Conservation (phyloP, 306 rosid genomes). For the Inga leiocalycina region DNA sequence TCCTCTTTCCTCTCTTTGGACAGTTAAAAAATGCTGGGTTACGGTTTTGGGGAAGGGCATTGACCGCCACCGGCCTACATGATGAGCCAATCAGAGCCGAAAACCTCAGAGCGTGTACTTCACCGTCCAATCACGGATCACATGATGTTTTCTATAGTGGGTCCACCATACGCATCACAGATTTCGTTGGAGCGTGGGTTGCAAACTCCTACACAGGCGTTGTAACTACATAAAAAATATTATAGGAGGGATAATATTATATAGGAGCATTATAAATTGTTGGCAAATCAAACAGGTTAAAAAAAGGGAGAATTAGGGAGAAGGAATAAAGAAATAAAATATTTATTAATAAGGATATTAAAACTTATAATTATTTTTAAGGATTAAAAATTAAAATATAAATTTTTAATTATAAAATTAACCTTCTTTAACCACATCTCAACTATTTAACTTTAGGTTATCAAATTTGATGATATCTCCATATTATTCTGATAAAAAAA, state of each 20-base stretch:
- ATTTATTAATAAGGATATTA: too few relatives aligned
- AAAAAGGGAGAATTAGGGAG: too few relatives aligned
- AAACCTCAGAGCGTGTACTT: conserved; percentile 27
- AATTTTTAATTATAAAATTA: too few relatives aligned
- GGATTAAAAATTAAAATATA: too few relatives aligned
- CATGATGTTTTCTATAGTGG: neutral
- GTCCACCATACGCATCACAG: neutral
- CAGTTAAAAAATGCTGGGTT: neutral
- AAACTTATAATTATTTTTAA: too few relatives aligned
- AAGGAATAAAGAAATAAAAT: too few relatives aligned
- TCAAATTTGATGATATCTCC: too few relatives aligned
- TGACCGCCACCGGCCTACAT: conserved; percentile 44
- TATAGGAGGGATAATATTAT: too few relatives aligned
- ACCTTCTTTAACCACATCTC: too few relatives aligned
- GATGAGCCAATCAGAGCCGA: conserved; percentile 28
- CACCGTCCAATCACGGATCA: conserved; percentile 10
- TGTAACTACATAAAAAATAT: neutral
- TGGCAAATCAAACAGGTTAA: too few relatives aligned
- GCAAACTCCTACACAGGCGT: neutral
- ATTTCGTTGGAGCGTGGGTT: conserved; percentile 30
- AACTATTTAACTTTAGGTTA: too few relatives aligned
- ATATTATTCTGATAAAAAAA: too few relatives aligned
- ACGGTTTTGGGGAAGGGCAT: conserved; percentile 20
- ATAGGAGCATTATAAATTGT: neutral
- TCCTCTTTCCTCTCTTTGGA: neutral